phyloP scores from a whole-genome alignment of 441 rosid genomes.

The Sinapis alba region DNA sequence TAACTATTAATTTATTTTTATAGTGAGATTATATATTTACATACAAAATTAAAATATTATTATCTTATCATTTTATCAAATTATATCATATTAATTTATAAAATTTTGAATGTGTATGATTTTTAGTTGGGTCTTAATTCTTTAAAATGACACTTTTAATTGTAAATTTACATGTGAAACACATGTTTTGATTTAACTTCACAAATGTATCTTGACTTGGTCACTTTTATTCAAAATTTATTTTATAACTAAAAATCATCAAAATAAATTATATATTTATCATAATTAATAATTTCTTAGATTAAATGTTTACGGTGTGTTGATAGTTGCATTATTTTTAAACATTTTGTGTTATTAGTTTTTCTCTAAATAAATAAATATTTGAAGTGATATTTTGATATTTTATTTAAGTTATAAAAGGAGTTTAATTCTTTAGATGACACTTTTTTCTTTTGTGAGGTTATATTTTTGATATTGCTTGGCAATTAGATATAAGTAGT shows the following conservation, averaged over 20 bases:
- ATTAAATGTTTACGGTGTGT: background rate
- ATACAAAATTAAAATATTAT: no score
- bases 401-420: background rate
- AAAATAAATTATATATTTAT: background rate
- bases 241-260: background rate
- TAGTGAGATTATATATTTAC: no score
- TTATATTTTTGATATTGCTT: conserved; percentile 13
- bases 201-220: background rate
- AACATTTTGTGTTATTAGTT: background rate
- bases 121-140: no score
- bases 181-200: background rate
- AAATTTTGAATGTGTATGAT: no score
- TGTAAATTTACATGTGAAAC: background rate
- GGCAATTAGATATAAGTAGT: conserved; percentile 26
- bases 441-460: background rate
- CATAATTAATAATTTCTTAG: no score
- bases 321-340: background rate
- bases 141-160: no score
- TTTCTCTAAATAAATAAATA: background rate
- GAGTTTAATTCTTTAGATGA: conserved; percentile 18
- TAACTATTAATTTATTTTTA: no score
- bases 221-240: no score
- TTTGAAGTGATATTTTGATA: background rate
- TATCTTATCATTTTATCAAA: no score
- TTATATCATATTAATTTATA: no score